Conservation (phyloP, 106 monocot species). For the Alisma plantagoaquatica region DNA sequence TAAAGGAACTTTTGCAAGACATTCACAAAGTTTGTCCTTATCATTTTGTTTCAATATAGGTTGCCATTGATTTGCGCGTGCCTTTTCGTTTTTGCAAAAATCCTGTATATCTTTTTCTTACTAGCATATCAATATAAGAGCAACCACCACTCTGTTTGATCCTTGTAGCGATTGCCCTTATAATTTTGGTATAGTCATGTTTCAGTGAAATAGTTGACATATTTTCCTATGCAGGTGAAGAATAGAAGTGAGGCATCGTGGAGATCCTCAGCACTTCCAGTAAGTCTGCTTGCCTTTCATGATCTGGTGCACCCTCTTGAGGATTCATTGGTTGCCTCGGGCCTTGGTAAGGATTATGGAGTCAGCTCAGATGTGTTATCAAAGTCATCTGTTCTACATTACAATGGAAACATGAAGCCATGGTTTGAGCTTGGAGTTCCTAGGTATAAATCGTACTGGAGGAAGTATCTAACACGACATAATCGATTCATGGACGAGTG, state of each 20-base stretch:
- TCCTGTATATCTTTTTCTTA: background rate
- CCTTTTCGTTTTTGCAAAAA: background rate
- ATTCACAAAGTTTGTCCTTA: no score
- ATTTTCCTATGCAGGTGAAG: conserved; percentile 15
- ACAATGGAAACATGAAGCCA: conserved; percentile 80
- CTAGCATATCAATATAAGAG: background rate
- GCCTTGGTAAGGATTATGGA: conserved; percentile 48
- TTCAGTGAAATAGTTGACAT: background rate
- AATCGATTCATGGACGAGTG: conserved; percentile 60
- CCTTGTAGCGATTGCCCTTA: background rate
- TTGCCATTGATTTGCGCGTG: no score
- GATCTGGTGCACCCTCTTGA: conserved; percentile 29
- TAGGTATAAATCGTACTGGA: conserved; percentile 55
- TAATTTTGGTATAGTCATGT: no score
- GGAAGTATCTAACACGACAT: conserved; percentile 28
- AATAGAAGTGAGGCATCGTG: conserved; percentile 24
- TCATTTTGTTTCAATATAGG: no score
- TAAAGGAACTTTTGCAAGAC: no score
- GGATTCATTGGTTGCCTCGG: conserved; percentile 35
- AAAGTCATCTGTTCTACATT: conserved; percentile 37
- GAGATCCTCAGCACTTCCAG: conserved; percentile 36
- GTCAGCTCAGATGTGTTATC: conserved; percentile 15
- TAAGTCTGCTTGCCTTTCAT: conserved; percentile 44
- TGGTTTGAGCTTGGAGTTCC: conserved; percentile 71
- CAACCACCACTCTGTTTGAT: background rate